Percentiles rank a stretch among this genome's conserved stretches.
phyloP scores from a whole-genome alignment of 495 filamentous ascomycete species.

The Trichocladium uniseriatum region DNA sequence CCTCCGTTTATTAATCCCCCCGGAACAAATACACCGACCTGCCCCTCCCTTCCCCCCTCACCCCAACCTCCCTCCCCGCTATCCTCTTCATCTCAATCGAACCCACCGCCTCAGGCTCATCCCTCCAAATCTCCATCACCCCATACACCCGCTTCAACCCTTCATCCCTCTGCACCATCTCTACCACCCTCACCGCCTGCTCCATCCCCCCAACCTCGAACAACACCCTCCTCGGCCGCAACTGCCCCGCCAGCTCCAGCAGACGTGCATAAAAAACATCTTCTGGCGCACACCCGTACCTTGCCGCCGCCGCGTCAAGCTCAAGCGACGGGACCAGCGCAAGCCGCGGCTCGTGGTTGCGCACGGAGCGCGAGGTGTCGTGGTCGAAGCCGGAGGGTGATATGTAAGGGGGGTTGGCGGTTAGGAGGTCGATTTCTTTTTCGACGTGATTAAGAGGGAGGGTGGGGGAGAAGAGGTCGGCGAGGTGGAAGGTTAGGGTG shows the following conservation, averaged over 20 bases:
- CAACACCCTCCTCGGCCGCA: constrained; percentile 36
- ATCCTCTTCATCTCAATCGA: constrained; percentile 11
- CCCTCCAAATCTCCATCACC: constrained; percentile 21
- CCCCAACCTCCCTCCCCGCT: constrained; percentile 11
- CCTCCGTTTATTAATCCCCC: not conserved
- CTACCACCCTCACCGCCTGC: constrained; percentile 52
- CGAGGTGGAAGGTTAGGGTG: constrained; percentile 40
- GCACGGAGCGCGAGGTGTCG: constrained; percentile 58
- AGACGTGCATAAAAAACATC: constrained; percentile 53
- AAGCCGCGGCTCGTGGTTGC: constrained; percentile 65
- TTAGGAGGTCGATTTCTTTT: constrained; percentile 54
- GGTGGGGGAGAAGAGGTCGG: constrained; percentile 44
- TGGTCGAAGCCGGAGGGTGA: constrained; percentile 48
- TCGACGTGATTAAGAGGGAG: constrained; percentile 4
- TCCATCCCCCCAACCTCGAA: constrained; percentile 50
- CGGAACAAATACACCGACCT: constrained; percentile 27
- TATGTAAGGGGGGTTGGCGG: constrained; percentile 90
- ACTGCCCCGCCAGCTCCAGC: constrained; percentile 29
- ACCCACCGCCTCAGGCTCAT: constrained; percentile 4
- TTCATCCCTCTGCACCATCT: constrained; percentile 21
- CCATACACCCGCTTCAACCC: not conserved
- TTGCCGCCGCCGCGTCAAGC: not conserved
- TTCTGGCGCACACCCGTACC: constrained; percentile 25
- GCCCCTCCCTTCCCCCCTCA: constrained; percentile 28
- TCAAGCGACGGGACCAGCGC: constrained; percentile 78